Conservation (phyloP, 495 filamentous ascomycete species). For the Penicillium lividum region DNA sequence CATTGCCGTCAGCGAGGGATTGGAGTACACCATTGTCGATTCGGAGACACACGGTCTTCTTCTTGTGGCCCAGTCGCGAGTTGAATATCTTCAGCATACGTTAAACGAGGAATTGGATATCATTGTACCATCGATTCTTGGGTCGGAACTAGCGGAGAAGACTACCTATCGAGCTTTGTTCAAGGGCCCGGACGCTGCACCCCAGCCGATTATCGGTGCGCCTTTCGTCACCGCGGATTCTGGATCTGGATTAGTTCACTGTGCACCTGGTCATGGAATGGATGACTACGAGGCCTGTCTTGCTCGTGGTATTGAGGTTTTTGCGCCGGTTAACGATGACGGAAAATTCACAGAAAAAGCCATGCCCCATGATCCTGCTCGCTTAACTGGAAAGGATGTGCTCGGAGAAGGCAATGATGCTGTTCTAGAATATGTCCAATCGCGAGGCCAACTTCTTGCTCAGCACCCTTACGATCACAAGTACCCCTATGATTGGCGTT, state of each 20-base stretch:
- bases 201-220: slow-evolving; percentile 73
- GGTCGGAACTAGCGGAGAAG: slow-evolving; percentile 61
- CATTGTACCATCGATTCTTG: slow-evolving; percentile 59
- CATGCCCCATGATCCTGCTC: slow-evolving; percentile 62
- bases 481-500: slow-evolving; percentile 97
- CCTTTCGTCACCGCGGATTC: slow-evolving; percentile 85
- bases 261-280: slow-evolving; percentile 92
- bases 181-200: slow-evolving; percentile 46
- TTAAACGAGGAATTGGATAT: slow-evolving; percentile 48
- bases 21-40: slow-evolving; percentile 72
- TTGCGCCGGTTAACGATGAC: slow-evolving; percentile 78
- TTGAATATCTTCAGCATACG: slow-evolving; percentile 53
- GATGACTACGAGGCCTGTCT: slow-evolving; percentile 90
- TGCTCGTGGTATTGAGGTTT: slow-evolving; percentile 61
- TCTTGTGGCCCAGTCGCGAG: slow-evolving; percentile 65
- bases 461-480: slow-evolving; percentile 78
- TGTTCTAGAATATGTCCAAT: slow-evolving; percentile 65
- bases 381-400: slow-evolving; percentile 63
- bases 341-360: slow-evolving; percentile 78
- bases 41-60: slow-evolving; percentile 56
- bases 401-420: slow-evolving; percentile 63
- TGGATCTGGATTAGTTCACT: slow-evolving; percentile 89
- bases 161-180: slow-evolving; percentile 69
- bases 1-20: slow-evolving; percentile 71
- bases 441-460: slow-evolving; percentile 57